Evolutionary conservation across 202 grass and related monocot species (phyloP).

Genomic region (Setaria italica): DNA sequence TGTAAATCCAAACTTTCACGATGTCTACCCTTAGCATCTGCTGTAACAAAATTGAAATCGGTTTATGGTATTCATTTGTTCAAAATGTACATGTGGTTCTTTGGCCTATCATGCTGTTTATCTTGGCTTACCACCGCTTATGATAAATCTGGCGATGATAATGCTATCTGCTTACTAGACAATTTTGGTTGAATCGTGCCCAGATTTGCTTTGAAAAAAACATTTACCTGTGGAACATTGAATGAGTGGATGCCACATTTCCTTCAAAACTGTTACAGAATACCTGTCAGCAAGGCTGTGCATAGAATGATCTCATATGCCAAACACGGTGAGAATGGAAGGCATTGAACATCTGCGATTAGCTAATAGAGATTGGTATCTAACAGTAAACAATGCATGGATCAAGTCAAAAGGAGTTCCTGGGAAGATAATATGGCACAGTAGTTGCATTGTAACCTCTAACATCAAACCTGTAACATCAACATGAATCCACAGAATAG

Average conservation of each 20-base stretch:
- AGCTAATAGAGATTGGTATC: background rate
- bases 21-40: conserved; percentile 13
- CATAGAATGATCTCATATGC: background rate
- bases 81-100: conserved; percentile 45
- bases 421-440: conserved; percentile 3
- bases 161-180: too few relatives aligned
- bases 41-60: conserved; percentile 43
- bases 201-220: too few relatives aligned
- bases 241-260: too few relatives aligned
- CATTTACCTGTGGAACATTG: too few relatives aligned
- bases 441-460: conserved; percentile 36
- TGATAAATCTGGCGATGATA: too few relatives aligned
- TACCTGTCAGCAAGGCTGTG: background rate
- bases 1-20: conserved; percentile 48
- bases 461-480: conserved; percentile 33
- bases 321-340: background rate
- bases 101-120: background rate
- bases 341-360: background rate
- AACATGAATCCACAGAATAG: background rate
- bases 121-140: background rate
- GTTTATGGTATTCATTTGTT: conserved; percentile 49
- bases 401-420: background rate
- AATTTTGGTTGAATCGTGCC: too few relatives aligned
- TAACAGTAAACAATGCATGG: too few relatives aligned
- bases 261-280: background rate